Base-by-base conservation (phyloP, 192 early-diverging fungal genomes). In the Coemansia sp. region DNA sequence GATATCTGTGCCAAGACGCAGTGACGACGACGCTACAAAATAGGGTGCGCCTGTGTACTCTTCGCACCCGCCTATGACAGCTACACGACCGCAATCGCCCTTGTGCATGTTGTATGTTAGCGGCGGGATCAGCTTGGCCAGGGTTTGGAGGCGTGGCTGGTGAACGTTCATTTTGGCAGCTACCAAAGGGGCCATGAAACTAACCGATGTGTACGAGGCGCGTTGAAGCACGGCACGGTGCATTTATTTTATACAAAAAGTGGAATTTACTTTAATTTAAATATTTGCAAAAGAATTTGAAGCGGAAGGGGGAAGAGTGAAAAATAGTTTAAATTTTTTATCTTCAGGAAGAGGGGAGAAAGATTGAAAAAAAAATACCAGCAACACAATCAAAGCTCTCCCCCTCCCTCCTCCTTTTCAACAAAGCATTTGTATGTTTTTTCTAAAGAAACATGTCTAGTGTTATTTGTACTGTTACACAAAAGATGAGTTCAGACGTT, bases 11-110 rank as follows among this genome's bases (percentile, higher is more conserved):
- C 96, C 96, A 85, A 93, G 60, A 8, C 64, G 51, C 8, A 81
- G 51, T 12, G 66, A 57, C 13, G 66, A 23, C 9, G 66, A 69
- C 0, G 72, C 74, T 3, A 46, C 91, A 72, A 95, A 98, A 64
- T 87, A 98, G 2, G 96, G 95, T 2, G 96, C 96, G 0, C 96
- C 95, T 0, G 96, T 94, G 70, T 94, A 94, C 58, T 83, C 81
- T 29, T 83, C 77, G 31, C 73, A 76, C 18, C 77, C 77, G 51
- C 77, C 77, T 6, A 80, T 53, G 4, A 72, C 46, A 4, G 72
- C 72, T 3, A 82, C 61, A 16, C 74, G 76, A 6, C 76, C 75
- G 39, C 74, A 75, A 59, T 78, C 76, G 58, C 76, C 75, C 66
- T 83, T 83, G 64, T 71, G 81, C 40, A 83, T 26, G 37, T 61